phyloP scores from a whole-genome alignment of 345 rosid genomes.

The Eutrema japonicum region DNA sequence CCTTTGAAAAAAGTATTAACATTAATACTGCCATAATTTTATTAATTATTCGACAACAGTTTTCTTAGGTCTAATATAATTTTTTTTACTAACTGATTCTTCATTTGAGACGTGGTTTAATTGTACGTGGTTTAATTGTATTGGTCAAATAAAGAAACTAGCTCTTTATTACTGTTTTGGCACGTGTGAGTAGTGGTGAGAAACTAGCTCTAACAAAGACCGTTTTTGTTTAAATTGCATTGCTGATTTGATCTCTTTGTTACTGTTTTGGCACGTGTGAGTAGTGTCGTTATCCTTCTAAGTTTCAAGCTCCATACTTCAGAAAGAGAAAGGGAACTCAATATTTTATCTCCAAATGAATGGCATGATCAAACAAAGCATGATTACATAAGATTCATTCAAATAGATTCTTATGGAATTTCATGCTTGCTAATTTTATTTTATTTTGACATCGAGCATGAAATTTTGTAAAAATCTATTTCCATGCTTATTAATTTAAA shows the following conservation, averaged over 20 bases:
- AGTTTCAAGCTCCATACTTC: constrained; percentile 25
- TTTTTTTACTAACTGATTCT: neutral
- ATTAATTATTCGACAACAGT: neutral
- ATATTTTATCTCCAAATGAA: constrained; percentile 17
- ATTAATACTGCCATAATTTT: neutral
- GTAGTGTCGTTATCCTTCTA: constrained; percentile 15
- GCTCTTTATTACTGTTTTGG: too few relatives aligned
- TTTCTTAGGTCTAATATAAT: neutral
- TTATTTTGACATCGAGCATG: too few relatives aligned
- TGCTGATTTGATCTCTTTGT: constrained; percentile 25
- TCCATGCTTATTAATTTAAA: neutral
- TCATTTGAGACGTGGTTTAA: neutral
- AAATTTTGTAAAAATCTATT: too few relatives aligned
- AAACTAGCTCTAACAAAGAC: constrained; percentile 19
- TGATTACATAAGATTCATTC: neutral
- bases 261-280: constrained; percentile 41
- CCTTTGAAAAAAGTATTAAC: neutral
- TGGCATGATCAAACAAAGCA: neutral
- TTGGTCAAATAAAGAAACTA: constrained; percentile 13
- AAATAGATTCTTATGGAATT: neutral
- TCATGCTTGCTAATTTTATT: neutral
- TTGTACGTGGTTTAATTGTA: neutral
- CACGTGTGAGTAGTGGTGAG: too few relatives aligned
- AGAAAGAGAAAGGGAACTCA: constrained; percentile 5
- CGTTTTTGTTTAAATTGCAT: constrained; percentile 17